Conservation (phyloP, 257 asterid species). For the Fraxinus quadrangulata region DNA sequence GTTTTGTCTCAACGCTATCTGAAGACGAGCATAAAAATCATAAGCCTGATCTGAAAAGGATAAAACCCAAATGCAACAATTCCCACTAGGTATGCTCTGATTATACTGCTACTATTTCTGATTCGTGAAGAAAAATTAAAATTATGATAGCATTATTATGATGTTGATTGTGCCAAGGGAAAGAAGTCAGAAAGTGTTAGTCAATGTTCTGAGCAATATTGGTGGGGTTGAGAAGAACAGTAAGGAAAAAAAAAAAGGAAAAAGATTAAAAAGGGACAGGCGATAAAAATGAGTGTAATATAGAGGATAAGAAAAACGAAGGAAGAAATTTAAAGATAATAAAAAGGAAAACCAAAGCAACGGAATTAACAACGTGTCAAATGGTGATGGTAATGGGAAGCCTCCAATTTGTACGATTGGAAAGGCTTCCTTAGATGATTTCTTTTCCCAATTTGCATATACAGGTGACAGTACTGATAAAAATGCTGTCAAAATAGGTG, state of each 20-base stretch:
- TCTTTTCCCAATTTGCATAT: constrained; percentile 27
- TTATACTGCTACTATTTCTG: constrained; percentile 11
- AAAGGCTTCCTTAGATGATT: constrained; percentile 31
- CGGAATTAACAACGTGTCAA: neutral
- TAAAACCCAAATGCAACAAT: neutral
- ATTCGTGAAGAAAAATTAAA: neutral
- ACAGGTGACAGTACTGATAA: constrained; percentile 29
- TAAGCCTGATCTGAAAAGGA: neutral
- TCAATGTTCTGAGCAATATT: neutral
- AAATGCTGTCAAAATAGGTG: constrained; percentile 7
- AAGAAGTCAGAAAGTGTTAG: neutral
- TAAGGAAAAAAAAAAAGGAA: too few species aligned
- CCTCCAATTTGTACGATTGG: constrained; percentile 1
- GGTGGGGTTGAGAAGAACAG: too few species aligned
- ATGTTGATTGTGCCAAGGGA: neutral
- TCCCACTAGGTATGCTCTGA: constrained; percentile 21
- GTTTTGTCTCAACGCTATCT: neutral
- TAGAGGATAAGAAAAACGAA: constrained; percentile 4
- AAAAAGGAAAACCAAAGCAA: neutral
- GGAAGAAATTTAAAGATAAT: constrained; percentile 10
- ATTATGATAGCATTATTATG: neutral
- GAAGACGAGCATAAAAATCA: constrained; percentile 10
- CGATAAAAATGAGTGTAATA: too few species aligned
- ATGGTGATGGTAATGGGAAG: neutral
- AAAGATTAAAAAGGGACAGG: too few species aligned